Percentiles rank a stretch among this genome's conserved stretches.
Conservation (phyloP, 2,329 filamentous ascomycete genomes). For the Fusarium transvaalense region DNA sequence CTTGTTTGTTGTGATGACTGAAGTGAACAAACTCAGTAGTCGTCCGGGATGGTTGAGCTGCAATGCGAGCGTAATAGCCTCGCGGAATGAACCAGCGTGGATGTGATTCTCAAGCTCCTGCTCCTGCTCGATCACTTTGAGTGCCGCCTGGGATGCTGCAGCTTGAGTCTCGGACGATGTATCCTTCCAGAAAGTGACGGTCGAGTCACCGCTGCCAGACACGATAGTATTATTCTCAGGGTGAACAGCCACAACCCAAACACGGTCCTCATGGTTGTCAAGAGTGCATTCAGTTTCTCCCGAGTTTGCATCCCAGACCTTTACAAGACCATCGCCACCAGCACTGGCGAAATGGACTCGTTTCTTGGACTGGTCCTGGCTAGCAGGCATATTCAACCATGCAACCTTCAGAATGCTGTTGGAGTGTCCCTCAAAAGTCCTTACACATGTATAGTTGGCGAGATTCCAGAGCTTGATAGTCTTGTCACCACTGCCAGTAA, state of each 20-base stretch:
- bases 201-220: conserved; percentile 92
- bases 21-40: conserved; percentile 84
- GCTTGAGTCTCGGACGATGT: conserved; percentile 85
- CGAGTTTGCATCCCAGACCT: conserved; percentile 90
- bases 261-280: conserved; percentile 96
- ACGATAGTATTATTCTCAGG: conserved; percentile 78
- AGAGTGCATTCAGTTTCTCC: conserved; percentile 90
- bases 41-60: conserved; percentile 95
- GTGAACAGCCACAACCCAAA: conserved; percentile 88
- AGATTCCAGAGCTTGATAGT: conserved; percentile 96
- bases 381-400: conserved; percentile 76
- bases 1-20: conserved; percentile 74
- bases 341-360: conserved; percentile 84
- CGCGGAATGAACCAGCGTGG: conserved; percentile 85
- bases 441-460: conserved; percentile 88
- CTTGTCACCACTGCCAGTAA: conserved; percentile 96
- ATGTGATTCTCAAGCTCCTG: conserved; percentile 96
- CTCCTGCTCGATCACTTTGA: conserved; percentile 89
- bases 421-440: conserved; percentile 96
- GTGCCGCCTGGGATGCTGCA: conserved; percentile 78
- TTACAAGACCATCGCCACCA: conserved; percentile 93
- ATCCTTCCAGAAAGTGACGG: conserved; percentile 95
- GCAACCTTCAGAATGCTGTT: conserved; percentile 94
- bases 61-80: conserved; percentile 91
- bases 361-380: conserved; percentile 66